Evolutionary conservation across 2,329 filamentous ascomycete species (phyloP).

Genomic region (Exophiala aquamarina): DNA sequence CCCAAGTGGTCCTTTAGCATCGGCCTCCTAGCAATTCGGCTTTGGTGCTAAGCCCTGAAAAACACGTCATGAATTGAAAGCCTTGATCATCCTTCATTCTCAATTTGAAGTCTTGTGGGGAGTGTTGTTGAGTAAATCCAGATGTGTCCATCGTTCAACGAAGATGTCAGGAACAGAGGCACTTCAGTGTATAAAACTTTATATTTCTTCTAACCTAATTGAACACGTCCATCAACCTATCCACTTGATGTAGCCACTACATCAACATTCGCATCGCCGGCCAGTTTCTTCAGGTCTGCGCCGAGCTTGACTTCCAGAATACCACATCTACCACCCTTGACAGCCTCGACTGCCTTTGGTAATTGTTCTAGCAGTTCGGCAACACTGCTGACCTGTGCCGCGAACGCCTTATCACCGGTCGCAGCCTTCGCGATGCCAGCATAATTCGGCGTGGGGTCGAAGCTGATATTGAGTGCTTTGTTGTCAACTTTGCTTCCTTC

Average conservation of each 20-base stretch:
- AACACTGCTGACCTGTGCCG: constrained; percentile 57
- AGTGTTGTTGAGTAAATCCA: too few species aligned
- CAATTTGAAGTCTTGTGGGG: too few species aligned
- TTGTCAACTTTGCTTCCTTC: constrained; percentile 62
- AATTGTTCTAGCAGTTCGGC: constrained; percentile 56
- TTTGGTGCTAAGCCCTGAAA: too few species aligned
- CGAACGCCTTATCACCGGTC: constrained; percentile 60
- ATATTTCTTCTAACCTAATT: too few species aligned
- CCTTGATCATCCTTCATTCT: too few species aligned
- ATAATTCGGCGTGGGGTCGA: constrained; percentile 66
- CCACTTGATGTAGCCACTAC: constrained; percentile 6
- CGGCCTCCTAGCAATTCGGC: too few species aligned
- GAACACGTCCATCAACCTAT: too few species aligned
- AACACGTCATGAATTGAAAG: too few species aligned
- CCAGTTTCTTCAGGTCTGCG: constrained; percentile 3
- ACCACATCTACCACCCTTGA: constrained; percentile 57
- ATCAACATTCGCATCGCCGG: background rate
- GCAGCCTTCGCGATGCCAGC: constrained; percentile 67
- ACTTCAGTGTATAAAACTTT: too few species aligned
- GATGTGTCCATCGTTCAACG: too few species aligned
- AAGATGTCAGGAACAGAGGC: too few species aligned
- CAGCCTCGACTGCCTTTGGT: constrained; percentile 59
- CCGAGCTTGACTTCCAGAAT: constrained; percentile 54
- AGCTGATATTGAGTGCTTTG: constrained; percentile 65
- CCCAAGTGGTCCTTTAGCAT: too few species aligned